Evolutionary conservation across 1,139 yeast species (phyloP), one percentile per base, ranked within the genome.

Genomic region (Lodderomyces parapsilosis): DNA sequence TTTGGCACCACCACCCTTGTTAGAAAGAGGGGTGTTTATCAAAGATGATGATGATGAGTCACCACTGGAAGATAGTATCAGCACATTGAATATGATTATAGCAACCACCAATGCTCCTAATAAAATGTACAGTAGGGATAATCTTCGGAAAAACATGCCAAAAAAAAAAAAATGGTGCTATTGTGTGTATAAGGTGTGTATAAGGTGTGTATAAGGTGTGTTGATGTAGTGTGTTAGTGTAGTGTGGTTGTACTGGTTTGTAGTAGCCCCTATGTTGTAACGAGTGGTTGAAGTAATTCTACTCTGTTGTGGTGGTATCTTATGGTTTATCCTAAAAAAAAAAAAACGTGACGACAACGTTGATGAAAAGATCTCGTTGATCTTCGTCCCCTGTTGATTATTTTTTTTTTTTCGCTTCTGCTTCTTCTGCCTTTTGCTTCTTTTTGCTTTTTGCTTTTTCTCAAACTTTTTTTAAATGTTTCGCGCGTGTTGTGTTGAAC

Each of bases 1-100:
- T 30, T 45, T 48, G 17, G 45, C 48, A 14, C 46, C 47, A 27
- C 39, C 38, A 7, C 27, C 24, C 8, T 39, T 44, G 9, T 27
- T 31, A 17, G 32, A 6, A 10, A 4, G 9, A 17, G n/a, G 9
- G 13, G 31, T 4, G n/a, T n/a, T n/a, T n/a, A 19, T 7, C 22
- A 13, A 22, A 11, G 9, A 28, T 7, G 14, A n/a, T n/a, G 30
- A 14, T 9, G 32, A 18, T 14, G 34, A 24, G 14, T 36, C 25
- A 14, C 25, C 25, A 14, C 25, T 18, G 6, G 43, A 36, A 13
- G 48, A 20, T 38, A 49, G 42, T 6, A 49, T 41, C 15, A 45
- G 42, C 2, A 49, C 23, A 34, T 49, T 49, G 38, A 49, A 49
- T 20, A 49, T 28, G 13, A 49, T 20, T 10, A 46, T 40, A 10